Base-by-base conservation (phyloP, 2,329 filamentous ascomycete species). In the Penicillium expansum region DNA sequence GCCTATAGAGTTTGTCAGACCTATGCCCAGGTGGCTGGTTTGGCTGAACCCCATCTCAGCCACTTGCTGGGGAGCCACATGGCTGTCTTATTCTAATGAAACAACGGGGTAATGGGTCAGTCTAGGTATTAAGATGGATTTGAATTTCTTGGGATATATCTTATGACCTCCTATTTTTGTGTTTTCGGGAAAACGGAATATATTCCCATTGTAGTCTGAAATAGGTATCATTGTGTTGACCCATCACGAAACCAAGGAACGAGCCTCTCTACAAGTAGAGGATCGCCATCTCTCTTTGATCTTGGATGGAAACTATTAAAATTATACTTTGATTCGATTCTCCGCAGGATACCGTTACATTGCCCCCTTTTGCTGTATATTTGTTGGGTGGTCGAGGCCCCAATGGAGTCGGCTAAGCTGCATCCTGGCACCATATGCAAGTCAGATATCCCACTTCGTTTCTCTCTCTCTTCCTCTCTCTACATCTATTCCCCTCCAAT, bases 221-320 rank as follows among this genome's bases (percentile, higher is more conserved):
- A 41, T 29, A 49, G 45, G 39, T 9, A 43, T 29, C 16, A 52
- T 27, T 33, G 16, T 29, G 24, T n/a, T 27, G 24, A 11, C 8
- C 43, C 33, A 39, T 29, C 18, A 37, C 8, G 14, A 13, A 47
- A 37, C 48, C 27, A 52, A 47, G 42, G 37, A 39, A 52, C 16
- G 14, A 33, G 7, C 9, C 35, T 30, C 29, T 27, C 5, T 33
- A 35, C 29, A 41, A n/a, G 54, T 52, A 29, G 18, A 52, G 22
- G 41, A 56, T 56, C 54, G 48, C 4, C 54, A 43, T 30, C 18
- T 55, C 20, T 14, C 37, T 55, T 55, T 51, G 48, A 45, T 13
- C 41, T 9, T 24, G 7, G 20, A 51, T n/a, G n/a, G 6, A 44
- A 45, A 51, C 16, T 24, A 44, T 27, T 29, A 30, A 22, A 33